A percentile compares a stretch with the other conserved stretches of the same genome.
phyloP scores from a whole-genome alignment of 1,284 basidiomycete genomes.

The Austroboletus sp. region DNA sequence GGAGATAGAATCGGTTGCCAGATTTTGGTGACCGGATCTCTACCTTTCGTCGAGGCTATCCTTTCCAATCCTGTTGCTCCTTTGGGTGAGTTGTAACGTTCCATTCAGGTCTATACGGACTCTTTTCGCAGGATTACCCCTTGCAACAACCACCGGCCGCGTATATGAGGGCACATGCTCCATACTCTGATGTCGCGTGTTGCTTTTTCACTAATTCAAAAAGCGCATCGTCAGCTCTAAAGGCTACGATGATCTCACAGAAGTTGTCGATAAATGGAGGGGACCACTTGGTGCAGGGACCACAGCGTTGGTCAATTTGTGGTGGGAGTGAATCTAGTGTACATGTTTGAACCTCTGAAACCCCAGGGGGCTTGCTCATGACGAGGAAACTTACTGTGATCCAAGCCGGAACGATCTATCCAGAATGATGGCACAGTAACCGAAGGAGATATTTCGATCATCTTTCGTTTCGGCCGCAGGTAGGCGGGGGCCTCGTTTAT shows the following conservation, averaged over 20 bases:
- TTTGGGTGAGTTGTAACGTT: slow-evolving; percentile 33
- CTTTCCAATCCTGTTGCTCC: slow-evolving; percentile 44
- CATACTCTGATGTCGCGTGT: background rate
- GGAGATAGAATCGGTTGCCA: slow-evolving; percentile 43
- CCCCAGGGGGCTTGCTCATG: slow-evolving; percentile 43
- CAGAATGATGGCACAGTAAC: slow-evolving; percentile 18
- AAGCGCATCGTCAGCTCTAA: no score
- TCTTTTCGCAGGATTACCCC: slow-evolving; percentile 38
- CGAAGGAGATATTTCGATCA: slow-evolving; percentile 32
- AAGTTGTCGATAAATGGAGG: no score
- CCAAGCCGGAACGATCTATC: slow-evolving; percentile 43
- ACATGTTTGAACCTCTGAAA: background rate
- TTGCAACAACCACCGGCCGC: slow-evolving; percentile 39
- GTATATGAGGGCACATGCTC: slow-evolving; percentile 36
- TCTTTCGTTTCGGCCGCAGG: slow-evolving; percentile 45
- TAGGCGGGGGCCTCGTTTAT: slow-evolving; percentile 9
- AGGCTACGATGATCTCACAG: no score
- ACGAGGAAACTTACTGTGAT: slow-evolving; percentile 37
- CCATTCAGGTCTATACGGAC: slow-evolving; percentile 1
- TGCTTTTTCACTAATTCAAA: background rate
- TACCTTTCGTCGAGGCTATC: slow-evolving; percentile 47
- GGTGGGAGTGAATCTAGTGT: slow-evolving; percentile 28
- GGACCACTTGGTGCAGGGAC: slow-evolving; percentile 22
- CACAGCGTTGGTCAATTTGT: slow-evolving; percentile 42
- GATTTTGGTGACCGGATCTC: slow-evolving; percentile 34